Evolutionary conservation across 2,329 filamentous ascomycete species (phyloP), one percentile per base, ranked within the genome.

Genomic region (Alternaria infectoria): DNA sequence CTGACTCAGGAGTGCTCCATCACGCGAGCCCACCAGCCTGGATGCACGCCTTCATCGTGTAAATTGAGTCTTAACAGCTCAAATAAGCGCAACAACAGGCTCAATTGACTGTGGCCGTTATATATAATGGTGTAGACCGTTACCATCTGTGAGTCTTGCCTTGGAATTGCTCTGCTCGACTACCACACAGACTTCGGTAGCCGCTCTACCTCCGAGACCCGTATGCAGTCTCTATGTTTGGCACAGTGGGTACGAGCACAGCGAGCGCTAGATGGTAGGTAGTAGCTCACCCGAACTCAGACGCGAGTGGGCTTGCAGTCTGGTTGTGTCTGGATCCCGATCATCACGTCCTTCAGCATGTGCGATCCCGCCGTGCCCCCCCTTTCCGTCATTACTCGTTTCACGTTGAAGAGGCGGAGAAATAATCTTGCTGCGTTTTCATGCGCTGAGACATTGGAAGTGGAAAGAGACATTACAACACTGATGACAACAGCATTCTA

Each of bases 61-160:
- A 40, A 40, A 17, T 40, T 40, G n/a, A 40, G 36, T 40, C 36
- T 40, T 40, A 40, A 40, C 36, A 30, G 40, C 57, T 49, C 50
- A 21, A 56, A 40, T 23, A 6, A 30, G 51, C 57, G 54, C 50
- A 59, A 13, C 40, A 54, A 17, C 28, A 9, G 12, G 12, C 19
- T 47, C 5, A 26, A 30, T 30, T 32, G n/a, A 17, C 1, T 1
- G 9, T 1, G 46, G 19, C 13, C 19, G 6, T 2, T 17, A 23
- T 19, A 13, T 36, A 43, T 55, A 40, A 43, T 32, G 26, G 11
- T 21, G 4, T 15, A 4, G 6, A 36, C 9, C 2, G 5, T 1
- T 3, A 2, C 25, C 11, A 0, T 10, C 2, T 2, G 2, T 8
- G n/a, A 8, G 11, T 15, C 2, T 30, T 17, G 15, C n/a, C 6